Evolutionary conservation across 352 stramenopile genomes (phyloP).

Genomic region (Globisporangium polare): DNA sequence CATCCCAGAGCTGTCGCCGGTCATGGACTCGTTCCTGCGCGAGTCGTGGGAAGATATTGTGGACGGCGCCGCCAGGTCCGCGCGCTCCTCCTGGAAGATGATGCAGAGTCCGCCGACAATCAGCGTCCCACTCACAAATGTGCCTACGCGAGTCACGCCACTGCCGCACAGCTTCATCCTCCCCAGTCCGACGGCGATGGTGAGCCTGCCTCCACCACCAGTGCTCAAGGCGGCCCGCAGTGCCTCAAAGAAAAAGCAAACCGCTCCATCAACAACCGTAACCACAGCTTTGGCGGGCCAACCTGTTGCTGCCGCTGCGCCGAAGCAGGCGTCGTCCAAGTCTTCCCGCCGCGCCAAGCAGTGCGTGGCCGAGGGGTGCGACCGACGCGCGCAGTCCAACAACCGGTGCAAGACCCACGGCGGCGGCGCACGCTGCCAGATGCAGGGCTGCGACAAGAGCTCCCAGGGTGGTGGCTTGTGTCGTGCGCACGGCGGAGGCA

Average conservation of each 20-base stretch:
- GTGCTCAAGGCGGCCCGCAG: constrained; percentile 1
- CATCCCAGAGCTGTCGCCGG: constrained; percentile 34
- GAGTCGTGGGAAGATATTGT: constrained; percentile 58
- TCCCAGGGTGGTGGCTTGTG: constrained; percentile 72
- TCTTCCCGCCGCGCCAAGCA: constrained; percentile 50
- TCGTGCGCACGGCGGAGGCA: constrained; percentile 58
- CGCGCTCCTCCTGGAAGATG: constrained; percentile 26
- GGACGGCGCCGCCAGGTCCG: constrained; percentile 18
- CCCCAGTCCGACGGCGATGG: constrained; percentile 9
- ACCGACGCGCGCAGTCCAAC: constrained; percentile 66
- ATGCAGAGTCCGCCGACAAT: neutral
- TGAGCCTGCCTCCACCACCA: neutral
- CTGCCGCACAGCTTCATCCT: constrained; percentile 26
- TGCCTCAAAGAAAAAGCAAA: neutral
- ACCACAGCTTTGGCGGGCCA: too few species aligned
- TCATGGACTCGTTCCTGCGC: constrained; percentile 57
- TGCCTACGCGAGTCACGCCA: constrained; percentile 23
- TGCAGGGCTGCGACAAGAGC: constrained; percentile 66
- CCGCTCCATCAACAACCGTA: neutral
- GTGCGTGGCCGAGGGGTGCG: constrained; percentile 57
- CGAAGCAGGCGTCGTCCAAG: constrained; percentile 8
- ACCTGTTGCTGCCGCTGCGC: neutral
- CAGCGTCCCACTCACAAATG: constrained; percentile 7
- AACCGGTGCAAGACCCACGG: constrained; percentile 82
- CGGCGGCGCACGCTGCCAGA: constrained; percentile 68